Base-by-base conservation (phyloP, 2,329 filamentous ascomycete species). In the Harringtonia lauricola region DNA sequence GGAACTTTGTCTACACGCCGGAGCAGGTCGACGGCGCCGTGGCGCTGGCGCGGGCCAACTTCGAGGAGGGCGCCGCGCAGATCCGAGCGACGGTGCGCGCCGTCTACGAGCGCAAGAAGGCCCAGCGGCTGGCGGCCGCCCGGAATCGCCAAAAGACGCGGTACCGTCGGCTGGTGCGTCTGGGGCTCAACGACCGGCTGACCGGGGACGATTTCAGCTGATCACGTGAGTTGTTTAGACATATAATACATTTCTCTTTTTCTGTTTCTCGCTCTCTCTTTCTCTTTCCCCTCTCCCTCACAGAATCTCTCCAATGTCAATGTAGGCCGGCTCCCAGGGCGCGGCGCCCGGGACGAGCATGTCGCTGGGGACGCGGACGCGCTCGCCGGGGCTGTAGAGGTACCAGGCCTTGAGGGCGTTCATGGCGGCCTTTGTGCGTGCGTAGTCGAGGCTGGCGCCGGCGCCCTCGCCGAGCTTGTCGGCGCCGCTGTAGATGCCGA, bases 1-100 rank as follows among this genome's bases (percentile, higher is more conserved):
- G 92, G 92, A 98, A 98, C 59, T 96, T 96, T 59, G 81, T 95
- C 26, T 98, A 96, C 61, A 94, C 85, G 2, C 82, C 88, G 0
- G 81, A 92, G 45, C 83, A 98, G 60, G 80, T 98, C 42, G 89
- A 96, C 53, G 76, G 77, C 22, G 87, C 94, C 1, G 83, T 95
- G 2, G 71, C 74, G 6, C 72, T 98, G 24, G 89, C 92, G 1
- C 73, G 79, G 44, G 86, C 86, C 12, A 98, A 98, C 61, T 98
- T 87, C 53, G 71, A 76, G 7, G 86, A 94, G 59, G 88, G 90
- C 1, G 76, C 76, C 40, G 83, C 86, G 45, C 79, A 85, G 61
- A 86, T 92, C 18, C 80, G 77, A 50, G 72, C 79, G 19, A 87
- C 87, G 2, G 79, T 98, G 0, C 70, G 83, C 41, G 92, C 88